Evolutionary conservation across 2,329 filamentous ascomycete species (phyloP).

Genomic region (Dothideomycetidae sp.): DNA sequence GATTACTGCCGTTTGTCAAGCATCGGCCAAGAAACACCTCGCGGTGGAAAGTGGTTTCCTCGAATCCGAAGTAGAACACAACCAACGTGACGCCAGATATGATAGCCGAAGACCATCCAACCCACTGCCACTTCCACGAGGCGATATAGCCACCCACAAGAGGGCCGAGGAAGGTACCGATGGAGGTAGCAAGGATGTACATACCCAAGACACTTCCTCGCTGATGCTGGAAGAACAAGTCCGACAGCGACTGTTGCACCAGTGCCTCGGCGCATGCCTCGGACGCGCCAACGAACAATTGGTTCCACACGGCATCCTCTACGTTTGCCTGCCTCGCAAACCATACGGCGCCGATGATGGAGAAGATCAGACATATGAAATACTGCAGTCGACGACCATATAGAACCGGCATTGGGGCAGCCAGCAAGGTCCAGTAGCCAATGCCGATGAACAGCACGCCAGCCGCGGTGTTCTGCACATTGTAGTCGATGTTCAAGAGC

Average conservation of each 20-base stretch:
- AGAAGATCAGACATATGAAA: slow-evolving; percentile 36
- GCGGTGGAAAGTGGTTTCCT: slow-evolving; percentile 38
- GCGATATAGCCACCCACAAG: slow-evolving; percentile 39
- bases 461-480: slow-evolving; percentile 41
- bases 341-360: slow-evolving; percentile 40
- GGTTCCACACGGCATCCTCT: slow-evolving; percentile 39
- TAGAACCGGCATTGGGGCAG: slow-evolving; percentile 39
- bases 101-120: slow-evolving; percentile 38
- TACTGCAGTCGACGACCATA: slow-evolving; percentile 43
- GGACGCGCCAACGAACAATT: slow-evolving; percentile 45
- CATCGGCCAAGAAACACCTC: background rate
- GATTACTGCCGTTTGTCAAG: background rate
- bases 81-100: slow-evolving; percentile 35
- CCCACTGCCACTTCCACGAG: slow-evolving; percentile 40
- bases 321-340: slow-evolving; percentile 33
- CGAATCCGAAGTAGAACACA: slow-evolving; percentile 38
- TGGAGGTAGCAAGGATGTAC: slow-evolving; percentile 41
- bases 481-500: slow-evolving; percentile 38
- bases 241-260: slow-evolving; percentile 42
- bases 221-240: slow-evolving; percentile 45
- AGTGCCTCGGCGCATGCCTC: slow-evolving; percentile 43
- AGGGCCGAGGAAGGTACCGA: slow-evolving; percentile 43
- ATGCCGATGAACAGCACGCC: slow-evolving; percentile 43
- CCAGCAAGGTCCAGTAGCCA: slow-evolving; percentile 41
- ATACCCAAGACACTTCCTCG: slow-evolving; percentile 40